phyloP scores from a whole-genome alignment of 2,329 filamentous ascomycete genomes.

The Chalaropsis ovoidea region DNA sequence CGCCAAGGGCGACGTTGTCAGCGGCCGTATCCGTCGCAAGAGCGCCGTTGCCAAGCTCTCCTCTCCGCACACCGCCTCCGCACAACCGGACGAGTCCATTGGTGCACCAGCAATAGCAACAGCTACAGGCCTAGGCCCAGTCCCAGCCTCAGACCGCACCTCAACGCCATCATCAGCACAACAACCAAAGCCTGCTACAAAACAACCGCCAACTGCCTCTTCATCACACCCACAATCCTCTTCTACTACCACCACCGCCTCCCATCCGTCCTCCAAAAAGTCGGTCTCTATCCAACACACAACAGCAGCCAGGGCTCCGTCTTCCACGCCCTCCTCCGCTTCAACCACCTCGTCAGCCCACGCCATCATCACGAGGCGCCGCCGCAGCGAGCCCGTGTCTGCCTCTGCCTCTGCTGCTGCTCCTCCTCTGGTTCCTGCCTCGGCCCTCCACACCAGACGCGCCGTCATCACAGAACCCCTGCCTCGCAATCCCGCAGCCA shows the following conservation, averaged over 20 bases:
- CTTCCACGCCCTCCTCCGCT: slow-evolving; percentile 34
- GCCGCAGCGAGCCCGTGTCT: slow-evolving; percentile 17
- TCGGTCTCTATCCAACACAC: neutral
- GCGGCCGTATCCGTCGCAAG: slow-evolving; percentile 37
- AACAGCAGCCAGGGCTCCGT: slow-evolving; percentile 31
- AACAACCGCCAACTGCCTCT: slow-evolving; percentile 26
- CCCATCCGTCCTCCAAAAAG: neutral
- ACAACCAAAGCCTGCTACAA: neutral
- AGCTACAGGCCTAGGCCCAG: neutral
- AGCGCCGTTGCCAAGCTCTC: slow-evolving; percentile 2
- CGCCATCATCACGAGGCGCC: slow-evolving; percentile 5
- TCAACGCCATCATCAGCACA: slow-evolving; percentile 30
- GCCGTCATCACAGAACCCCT: slow-evolving; percentile 23
- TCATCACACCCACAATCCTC: slow-evolving; percentile 32
- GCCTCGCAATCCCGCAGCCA: slow-evolving; percentile 48
- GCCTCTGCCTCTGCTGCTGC: neutral
- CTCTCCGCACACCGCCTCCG: neutral
- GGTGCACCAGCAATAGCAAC: slow-evolving; percentile 31
- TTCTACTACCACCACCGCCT: neutral
- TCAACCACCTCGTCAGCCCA: neutral
- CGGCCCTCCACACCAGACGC: slow-evolving; percentile 15
- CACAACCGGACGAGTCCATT: slow-evolving; percentile 30
- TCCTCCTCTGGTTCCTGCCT: too few relatives aligned
- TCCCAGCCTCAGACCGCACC: slow-evolving; percentile 34
- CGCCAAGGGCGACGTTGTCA: slow-evolving; percentile 42